These are phyloP conservation scores for Aspergillus pseudoterreus DNA, from an alignment of 2,329 filamentous ascomycete genomes.

Conservation along the genomic window DNA sequence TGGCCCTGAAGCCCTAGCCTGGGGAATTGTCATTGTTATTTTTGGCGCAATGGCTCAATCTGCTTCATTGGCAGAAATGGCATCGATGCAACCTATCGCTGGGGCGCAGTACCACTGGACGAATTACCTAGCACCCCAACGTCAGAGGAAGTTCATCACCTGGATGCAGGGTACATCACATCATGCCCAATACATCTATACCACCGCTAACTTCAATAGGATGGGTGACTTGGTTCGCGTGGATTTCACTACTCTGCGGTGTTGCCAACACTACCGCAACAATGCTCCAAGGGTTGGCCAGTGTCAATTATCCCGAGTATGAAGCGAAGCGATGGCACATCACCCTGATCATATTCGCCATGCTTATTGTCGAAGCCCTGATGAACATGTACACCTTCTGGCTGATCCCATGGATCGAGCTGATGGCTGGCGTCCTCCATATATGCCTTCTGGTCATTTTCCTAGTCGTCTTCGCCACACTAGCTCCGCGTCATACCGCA, in stretches of 20 bases:
- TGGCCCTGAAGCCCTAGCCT: conserved; percentile 22
- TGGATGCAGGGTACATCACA: conserved; percentile 26
- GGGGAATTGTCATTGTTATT: conserved; percentile 21
- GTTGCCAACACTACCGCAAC: conserved; percentile 33
- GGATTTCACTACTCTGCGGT: conserved; percentile 34
- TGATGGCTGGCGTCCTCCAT: conserved; percentile 30
- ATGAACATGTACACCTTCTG: conserved; percentile 23
- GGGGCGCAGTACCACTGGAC: conserved; percentile 46
- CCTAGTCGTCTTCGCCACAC: conserved; percentile 28
- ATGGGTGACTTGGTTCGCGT: conserved; percentile 43
- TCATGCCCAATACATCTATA: conserved; percentile 6
- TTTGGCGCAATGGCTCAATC: conserved; percentile 22
- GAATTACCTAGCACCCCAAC: conserved; percentile 27
- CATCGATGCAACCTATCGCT: conserved; percentile 39
- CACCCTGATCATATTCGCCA: conserved; percentile 37
- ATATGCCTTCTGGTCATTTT: conserved; percentile 27
- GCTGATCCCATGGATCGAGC: conserved; percentile 40
- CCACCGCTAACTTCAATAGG: conserved; percentile 18
- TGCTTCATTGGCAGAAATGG: conserved; percentile 38
- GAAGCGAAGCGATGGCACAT: conserved; percentile 35
- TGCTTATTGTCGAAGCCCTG: conserved; percentile 20
- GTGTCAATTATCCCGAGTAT: conserved; percentile 31
- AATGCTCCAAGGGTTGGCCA: conserved; percentile 33
- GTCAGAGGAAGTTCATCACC: conserved; percentile 29
- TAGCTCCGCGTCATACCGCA: conserved; percentile 29